Base-by-base conservation (phyloP, 768 basidiomycete species). In the Amanita jacksonii region DNA sequence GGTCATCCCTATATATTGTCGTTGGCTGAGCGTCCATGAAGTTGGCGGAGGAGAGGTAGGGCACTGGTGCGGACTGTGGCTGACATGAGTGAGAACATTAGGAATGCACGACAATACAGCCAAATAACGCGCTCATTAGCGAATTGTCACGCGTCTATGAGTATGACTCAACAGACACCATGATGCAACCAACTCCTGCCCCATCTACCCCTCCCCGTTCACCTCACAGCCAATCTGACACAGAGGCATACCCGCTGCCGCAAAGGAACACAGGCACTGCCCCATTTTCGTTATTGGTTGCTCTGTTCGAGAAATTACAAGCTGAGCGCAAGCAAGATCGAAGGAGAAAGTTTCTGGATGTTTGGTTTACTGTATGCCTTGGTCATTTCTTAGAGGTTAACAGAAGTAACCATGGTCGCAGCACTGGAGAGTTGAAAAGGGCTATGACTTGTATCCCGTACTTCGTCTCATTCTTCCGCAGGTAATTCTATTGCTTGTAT, bases 381-480 rank as follows among this genome's bases (percentile, higher is more conserved):
- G 33, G 25, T 18, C 13, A 37, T 48, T 38, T 13, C 23, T 36
- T 20, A 28, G 13, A 16, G 40, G 32, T 32, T 5, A 19, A 31
- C n/a, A n/a, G 1, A 22, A 28, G 32, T 19, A 30, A 34, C 35
- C 12, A 22, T 16, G 18, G 38, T 34, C 16, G 30, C 52, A 89
- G 83, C 79, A 84, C 55, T 98, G 92, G 90, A 74, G 93, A 52
- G 67, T 77, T 33, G 75, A 86, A 54, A 83, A 90, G 34, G 96
- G 96, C 0, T 67, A 77, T 53, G 88, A 98, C 57, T 61, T 99
- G 25, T 97, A 86, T 60, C 93, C 94, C 4, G 78, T 92, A 23
- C 67, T 98, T 38, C 79, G 92, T 24, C 70, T 99, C 16, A 69
- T 99, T 41, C 69, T 99, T 31, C 96, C 96, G 5, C 93, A 96